Conservation (phyloP, 2,329 filamentous ascomycete genomes). For the Zalaria sp. region DNA sequence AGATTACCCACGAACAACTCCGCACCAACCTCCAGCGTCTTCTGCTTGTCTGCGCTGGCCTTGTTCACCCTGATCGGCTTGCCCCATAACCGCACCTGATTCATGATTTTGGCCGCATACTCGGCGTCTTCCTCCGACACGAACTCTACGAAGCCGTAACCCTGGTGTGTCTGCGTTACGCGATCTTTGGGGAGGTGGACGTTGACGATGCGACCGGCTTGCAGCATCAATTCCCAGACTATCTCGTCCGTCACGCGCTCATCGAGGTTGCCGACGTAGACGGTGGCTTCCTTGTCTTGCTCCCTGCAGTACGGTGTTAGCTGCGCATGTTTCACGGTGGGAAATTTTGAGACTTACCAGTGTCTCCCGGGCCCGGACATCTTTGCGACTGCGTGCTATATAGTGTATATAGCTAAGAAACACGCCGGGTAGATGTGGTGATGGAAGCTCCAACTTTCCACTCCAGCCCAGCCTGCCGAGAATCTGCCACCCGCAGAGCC, state of each 20-base stretch:
- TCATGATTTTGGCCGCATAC: slow-evolving; percentile 93
- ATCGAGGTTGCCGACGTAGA: slow-evolving; percentile 97
- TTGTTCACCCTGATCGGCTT: slow-evolving; percentile 97
- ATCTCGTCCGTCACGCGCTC: slow-evolving; percentile 84
- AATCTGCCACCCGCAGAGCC: background rate
- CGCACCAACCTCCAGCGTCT: slow-evolving; percentile 85
- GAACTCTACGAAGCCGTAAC: slow-evolving; percentile 98
- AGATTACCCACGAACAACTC: slow-evolving; percentile 96
- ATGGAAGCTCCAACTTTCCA: background rate
- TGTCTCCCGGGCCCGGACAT: slow-evolving; percentile 59
- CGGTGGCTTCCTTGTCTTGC: slow-evolving; percentile 94
- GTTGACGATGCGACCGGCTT: slow-evolving; percentile 93
- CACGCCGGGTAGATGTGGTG: background rate
- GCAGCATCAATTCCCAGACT: slow-evolving; percentile 93
- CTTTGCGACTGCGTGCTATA: slow-evolving; percentile 13
- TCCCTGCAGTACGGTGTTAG: slow-evolving; percentile 44
- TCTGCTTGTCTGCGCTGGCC: slow-evolving; percentile 84
- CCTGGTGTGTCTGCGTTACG: slow-evolving; percentile 91
- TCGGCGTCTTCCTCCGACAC: slow-evolving; percentile 90
- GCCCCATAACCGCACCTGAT: slow-evolving; percentile 81
- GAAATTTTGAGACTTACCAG: slow-evolving; percentile 40
- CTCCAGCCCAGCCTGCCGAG: background rate
- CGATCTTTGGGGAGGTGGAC: slow-evolving; percentile 97
- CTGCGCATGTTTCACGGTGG: background rate
- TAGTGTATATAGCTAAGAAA: background rate